Conservation (phyloP, 805 yeast genomes). For the Yamadazyma phyllophila region DNA sequence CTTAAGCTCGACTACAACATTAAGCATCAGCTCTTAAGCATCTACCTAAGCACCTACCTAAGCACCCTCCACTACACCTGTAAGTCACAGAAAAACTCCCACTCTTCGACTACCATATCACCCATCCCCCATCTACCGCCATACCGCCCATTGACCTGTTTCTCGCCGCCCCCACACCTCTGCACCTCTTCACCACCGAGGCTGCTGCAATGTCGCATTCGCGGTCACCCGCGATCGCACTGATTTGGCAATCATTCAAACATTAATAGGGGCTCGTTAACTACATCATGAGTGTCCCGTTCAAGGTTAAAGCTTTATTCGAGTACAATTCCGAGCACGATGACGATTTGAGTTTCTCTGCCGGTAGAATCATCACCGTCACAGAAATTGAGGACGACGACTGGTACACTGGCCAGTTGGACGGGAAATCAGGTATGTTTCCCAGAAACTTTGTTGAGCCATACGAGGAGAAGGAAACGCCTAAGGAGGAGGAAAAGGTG, state of each 20-base stretch:
- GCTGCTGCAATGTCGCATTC: neutral
- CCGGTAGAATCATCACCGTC: slow-evolving; percentile 71
- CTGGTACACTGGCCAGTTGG: slow-evolving; percentile 78
- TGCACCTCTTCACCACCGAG: too few relatives aligned
- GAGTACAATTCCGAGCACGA: slow-evolving; percentile 63
- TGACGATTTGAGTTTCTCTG: slow-evolving; percentile 75
- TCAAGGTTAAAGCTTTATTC: slow-evolving; percentile 64
- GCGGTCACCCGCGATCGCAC: neutral
- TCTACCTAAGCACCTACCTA: too few relatives aligned
- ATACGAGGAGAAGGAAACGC: neutral
- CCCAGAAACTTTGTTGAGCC: slow-evolving; percentile 78
- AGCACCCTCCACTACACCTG: too few relatives aligned
- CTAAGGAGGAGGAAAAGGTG: neutral
- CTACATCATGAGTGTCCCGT: slow-evolving; percentile 41
- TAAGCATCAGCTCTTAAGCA: too few relatives aligned
- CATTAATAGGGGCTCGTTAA: neutral
- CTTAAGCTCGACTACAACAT: too few relatives aligned
- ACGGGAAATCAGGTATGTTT: slow-evolving; percentile 74
- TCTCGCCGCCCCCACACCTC: too few relatives aligned
- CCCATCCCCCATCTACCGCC: neutral
- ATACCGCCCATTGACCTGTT: neutral
- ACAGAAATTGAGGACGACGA: slow-evolving; percentile 83
- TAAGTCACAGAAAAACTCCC: too few relatives aligned
- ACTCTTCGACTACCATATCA: too few relatives aligned
- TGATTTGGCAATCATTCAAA: too few relatives aligned